Evolutionary conservation across 345 rosid genomes (phyloP).

Genomic region (Bruguiera sexangula): DNA sequence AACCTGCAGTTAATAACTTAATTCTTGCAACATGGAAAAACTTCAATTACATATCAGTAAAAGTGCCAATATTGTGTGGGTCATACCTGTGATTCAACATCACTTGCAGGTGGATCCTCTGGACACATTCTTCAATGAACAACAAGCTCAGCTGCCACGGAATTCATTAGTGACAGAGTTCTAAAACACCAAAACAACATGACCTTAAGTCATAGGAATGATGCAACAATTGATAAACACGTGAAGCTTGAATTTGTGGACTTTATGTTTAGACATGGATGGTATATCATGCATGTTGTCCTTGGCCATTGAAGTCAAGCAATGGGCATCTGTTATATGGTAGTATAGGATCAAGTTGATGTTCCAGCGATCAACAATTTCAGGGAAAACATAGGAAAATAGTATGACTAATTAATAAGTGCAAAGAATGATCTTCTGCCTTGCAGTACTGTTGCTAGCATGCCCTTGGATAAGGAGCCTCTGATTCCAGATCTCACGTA

Average conservation of each 20-base stretch:
- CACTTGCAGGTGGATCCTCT: slow-evolving; percentile 95
- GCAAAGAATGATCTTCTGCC: slow-evolving; percentile 34
- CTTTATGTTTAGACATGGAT: not conserved
- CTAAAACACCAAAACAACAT: slow-evolving; percentile 33
- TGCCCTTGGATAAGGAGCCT: slow-evolving; percentile 68
- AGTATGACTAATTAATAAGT: slow-evolving; percentile 6
- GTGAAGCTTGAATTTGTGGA: not conserved
- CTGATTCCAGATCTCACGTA: slow-evolving; percentile 73
- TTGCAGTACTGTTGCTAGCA: slow-evolving; percentile 66
- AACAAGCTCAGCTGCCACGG: slow-evolving; percentile 90
- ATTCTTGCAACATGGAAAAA: slow-evolving; percentile 1
- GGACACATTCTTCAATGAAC: slow-evolving; percentile 81
- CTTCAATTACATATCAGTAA: slow-evolving; percentile 3
- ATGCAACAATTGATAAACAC: too few species aligned
- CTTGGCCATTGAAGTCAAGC: not conserved
- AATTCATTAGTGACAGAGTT: slow-evolving; percentile 84
- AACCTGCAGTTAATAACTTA: not conserved
- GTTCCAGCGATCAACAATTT: not conserved
- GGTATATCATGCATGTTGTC: not conserved
- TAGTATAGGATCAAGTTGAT: not conserved
- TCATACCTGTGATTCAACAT: slow-evolving; percentile 71
- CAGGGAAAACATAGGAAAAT: not conserved
- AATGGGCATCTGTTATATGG: not conserved
- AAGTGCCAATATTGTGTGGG: slow-evolving; percentile 5
- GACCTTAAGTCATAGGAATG: too few species aligned